Conservation (phyloP, 345 rosid species). For the Fremontodendron californicum region DNA sequence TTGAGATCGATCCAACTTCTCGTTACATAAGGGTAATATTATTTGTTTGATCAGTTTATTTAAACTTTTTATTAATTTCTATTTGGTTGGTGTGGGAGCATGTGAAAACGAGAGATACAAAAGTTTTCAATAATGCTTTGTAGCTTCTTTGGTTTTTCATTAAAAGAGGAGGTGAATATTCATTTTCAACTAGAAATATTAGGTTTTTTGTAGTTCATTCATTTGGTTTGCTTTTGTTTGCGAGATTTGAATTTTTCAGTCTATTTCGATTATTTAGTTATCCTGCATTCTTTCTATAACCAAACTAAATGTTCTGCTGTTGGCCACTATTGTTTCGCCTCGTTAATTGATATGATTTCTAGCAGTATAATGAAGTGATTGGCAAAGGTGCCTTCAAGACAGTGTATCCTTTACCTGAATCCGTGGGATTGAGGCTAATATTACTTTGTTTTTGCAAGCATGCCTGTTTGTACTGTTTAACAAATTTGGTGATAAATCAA, state of each 20-base stretch:
- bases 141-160: not conserved
- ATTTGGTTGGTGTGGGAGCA: slow-evolving; percentile 9
- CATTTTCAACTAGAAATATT: not conserved
- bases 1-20: slow-evolving; percentile 65
- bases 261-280: not conserved
- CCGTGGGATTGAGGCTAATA: not conserved
- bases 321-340: not conserved
- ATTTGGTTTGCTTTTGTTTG: not conserved
- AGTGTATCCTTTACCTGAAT: slow-evolving; percentile 51
- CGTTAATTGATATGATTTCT: slow-evolving; percentile 15
- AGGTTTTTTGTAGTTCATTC: not conserved
- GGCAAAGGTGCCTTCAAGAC: slow-evolving; percentile 84
- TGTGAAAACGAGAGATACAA: not conserved
- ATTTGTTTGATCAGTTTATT: not conserved
- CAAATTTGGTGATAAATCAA: not conserved
- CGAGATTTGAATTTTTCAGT: not conserved
- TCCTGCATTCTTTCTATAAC: not conserved
- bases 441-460: not conserved
- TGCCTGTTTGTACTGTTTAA: not conserved
- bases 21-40: slow-evolving; percentile 55
- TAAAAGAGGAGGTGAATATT: not conserved
- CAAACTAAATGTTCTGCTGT: not conserved
- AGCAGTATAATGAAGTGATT: slow-evolving; percentile 66
- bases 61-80: not conserved
- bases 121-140: not conserved